A percentile compares a stretch with the other conserved stretches of the same genome.
These are phyloP conservation scores for Pichia sp. DNA, from an alignment of 1,139 yeast species.

Conservation along the genomic window DNA sequence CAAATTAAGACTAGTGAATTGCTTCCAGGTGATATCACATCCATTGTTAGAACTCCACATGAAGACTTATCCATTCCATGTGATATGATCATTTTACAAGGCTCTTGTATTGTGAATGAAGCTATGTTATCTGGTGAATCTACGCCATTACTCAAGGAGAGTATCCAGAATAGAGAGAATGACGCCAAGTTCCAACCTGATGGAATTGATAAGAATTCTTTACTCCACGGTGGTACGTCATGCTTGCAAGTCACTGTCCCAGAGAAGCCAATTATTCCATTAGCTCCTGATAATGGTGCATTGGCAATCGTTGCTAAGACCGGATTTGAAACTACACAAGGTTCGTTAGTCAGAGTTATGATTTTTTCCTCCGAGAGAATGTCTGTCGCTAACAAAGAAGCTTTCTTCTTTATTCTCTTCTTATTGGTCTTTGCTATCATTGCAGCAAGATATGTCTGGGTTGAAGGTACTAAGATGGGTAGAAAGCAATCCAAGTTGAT, in stretches of 20 bases:
- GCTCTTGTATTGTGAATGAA: slow-evolving; percentile 92
- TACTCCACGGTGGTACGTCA: slow-evolving; percentile 95
- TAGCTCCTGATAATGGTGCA: slow-evolving; percentile 89
- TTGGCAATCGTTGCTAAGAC: slow-evolving; percentile 86
- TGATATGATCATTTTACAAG: slow-evolving; percentile 78
- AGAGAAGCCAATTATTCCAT: slow-evolving; percentile 33
- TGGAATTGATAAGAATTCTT: slow-evolving; percentile 82
- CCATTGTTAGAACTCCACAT: slow-evolving; percentile 69
- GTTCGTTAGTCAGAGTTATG: slow-evolving; percentile 96
- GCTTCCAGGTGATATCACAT: slow-evolving; percentile 89
- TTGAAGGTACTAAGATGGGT: slow-evolving; percentile 93
- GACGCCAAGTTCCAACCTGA: slow-evolving; percentile 64
- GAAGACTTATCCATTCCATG: slow-evolving; percentile 97
- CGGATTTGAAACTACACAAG: slow-evolving; percentile 97
- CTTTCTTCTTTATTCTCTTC: slow-evolving; percentile 85
- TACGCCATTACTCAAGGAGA: slow-evolving; percentile 91
- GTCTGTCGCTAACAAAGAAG: slow-evolving; percentile 93
- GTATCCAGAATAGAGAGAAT: slow-evolving; percentile 74
- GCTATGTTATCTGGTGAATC: slow-evolving; percentile 63
- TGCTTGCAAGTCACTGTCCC: slow-evolving; percentile 86
- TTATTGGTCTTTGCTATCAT: slow-evolving; percentile 86
- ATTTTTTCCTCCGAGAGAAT: slow-evolving; percentile 95
- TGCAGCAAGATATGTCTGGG: slow-evolving; percentile 99
- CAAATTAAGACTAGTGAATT: slow-evolving; percentile 65
- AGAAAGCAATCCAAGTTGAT: slow-evolving; percentile 90